Percentiles rank a stretch among this genome's conserved stretches.
Evolutionary conservation across 768 basidiomycete species (phyloP).

Genomic region (Lactifluus hygrophoroides): DNA sequence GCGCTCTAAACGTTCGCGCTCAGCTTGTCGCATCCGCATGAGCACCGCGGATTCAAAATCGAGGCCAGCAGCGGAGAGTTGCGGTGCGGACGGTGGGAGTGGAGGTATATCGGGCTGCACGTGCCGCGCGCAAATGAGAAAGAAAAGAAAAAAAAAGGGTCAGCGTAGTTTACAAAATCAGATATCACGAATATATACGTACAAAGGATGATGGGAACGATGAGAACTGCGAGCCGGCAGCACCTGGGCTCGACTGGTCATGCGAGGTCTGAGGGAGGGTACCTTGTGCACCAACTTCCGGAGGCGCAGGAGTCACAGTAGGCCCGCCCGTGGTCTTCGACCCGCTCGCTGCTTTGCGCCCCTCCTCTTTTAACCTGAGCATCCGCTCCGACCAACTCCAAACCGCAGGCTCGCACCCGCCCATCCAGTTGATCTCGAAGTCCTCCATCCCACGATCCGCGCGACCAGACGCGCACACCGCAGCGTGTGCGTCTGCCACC

Average conservation of each 20-base stretch:
- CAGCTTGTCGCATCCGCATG: conserved; percentile 74
- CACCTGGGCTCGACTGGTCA: background rate
- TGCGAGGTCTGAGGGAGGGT: background rate
- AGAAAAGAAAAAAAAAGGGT: background rate
- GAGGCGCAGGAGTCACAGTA: background rate
- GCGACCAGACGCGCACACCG: conserved; percentile 51
- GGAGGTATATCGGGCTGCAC: conserved; percentile 8
- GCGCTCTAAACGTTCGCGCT: conserved; percentile 64
- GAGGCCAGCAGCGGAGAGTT: conserved; percentile 31
- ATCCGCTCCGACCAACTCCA: conserved; percentile 64
- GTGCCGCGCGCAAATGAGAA: background rate
- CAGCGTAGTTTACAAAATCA: background rate
- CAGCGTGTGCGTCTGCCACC: conserved; percentile 69
- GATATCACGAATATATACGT: background rate
- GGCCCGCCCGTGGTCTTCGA: background rate
- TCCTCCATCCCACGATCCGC: conserved; percentile 46
- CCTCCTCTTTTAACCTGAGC: conserved; percentile 45
- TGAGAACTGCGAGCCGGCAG: background rate
- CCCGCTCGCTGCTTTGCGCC: background rate
- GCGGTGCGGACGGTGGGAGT: conserved; percentile 22
- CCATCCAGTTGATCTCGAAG: conserved; percentile 68
- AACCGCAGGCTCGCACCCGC: conserved; percentile 64
- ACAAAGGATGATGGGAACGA: conserved; percentile 13
- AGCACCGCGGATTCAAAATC: conserved; percentile 78
- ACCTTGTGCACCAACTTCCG: background rate